Evolutionary conservation across 2,329 filamentous ascomycete genomes (phyloP), one percentile per base, ranked within the genome.

Genomic region (Raffaelea ambrosiae): DNA sequence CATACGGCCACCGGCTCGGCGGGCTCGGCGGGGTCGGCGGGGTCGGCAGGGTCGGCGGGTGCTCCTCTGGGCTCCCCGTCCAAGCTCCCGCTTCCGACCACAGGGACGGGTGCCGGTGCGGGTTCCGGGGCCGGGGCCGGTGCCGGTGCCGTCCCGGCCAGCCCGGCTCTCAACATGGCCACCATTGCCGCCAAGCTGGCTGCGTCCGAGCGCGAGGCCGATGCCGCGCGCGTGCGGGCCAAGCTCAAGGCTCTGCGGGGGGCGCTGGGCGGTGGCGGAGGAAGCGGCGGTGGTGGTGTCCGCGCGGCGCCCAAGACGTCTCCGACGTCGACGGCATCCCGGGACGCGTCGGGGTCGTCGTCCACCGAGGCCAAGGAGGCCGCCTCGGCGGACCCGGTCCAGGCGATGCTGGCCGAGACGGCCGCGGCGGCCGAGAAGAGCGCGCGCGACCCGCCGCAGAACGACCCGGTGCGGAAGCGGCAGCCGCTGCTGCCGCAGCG

Each of bases 131-230:
- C 59, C 19, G 22, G 58, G 64, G 2, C 58, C 61, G 5, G 54
- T 70, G n/a, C 61, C 66, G 40, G 59, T 65, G 51, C n/a, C 26
- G 40, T 29, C 58, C 63, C 68, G 5, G 71, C 74, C 43, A 77
- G 80, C 53, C 78, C 72, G 23, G 78, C 78, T 0, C 61, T 82
- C 3, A 80, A 74, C 19, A 80, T 81, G 72, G 75, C 77, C 9
- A 72, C 67, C 31, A 83, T 83, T 51, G 74, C 77, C 0, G 77
- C 78, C 23, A 83, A 83, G 61, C 67, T 83, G 0, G 80, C 78
- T 1, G 79, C 80, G 2, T 77, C 79, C 0, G 80, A 83, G 53
- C 70, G 76, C 18, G 78, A 83, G 46, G 80, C 80, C 4, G 78
- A 83, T 53, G 79, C 79, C 1, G 79, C 79, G 1, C 70, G 79